Percentiles rank a stretch among this genome's conserved stretches.
Conservation (phyloP, 1,139 yeast genomes). For the Blastobotrys illinoisensis region DNA sequence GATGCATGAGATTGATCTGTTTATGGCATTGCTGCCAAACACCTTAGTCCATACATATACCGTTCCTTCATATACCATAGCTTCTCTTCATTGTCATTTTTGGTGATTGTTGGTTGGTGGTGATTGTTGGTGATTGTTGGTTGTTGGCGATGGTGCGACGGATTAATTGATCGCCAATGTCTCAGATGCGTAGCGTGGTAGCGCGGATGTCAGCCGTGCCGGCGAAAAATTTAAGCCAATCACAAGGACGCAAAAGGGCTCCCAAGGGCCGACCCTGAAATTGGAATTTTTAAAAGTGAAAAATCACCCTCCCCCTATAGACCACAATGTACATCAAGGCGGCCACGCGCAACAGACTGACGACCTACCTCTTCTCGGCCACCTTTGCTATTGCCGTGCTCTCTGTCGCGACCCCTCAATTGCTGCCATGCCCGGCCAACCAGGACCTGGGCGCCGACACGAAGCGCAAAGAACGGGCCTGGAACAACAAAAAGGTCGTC, state of each 20-base stretch:
- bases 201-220: not conserved
- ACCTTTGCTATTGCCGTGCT: slow-evolving; percentile 67
- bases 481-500: slow-evolving; percentile 13
- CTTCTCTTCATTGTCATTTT: too few relatives aligned
- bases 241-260: not conserved
- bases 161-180: not conserved
- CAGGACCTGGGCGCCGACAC: slow-evolving; percentile 20
- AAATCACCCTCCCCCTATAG: not conserved
- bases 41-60: too few relatives aligned
- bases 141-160: too few relatives aligned
- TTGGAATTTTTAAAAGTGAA: too few relatives aligned
- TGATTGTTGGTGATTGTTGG: too few relatives aligned
- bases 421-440: slow-evolving; percentile 74
- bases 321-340: slow-evolving; percentile 45
- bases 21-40: too few relatives aligned
- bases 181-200: not conserved
- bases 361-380: slow-evolving; percentile 66
- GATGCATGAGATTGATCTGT: too few relatives aligned
- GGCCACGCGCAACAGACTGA: slow-evolving; percentile 49
- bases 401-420: slow-evolving; percentile 63
- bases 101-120: too few relatives aligned
- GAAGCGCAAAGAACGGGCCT: slow-evolving; percentile 8
- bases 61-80: too few relatives aligned
- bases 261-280: not conserved
- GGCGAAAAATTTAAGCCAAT: not conserved